A percentile compares a stretch with the other conserved stretches of the same genome.
phyloP scores from a whole-genome alignment of 805 yeast species.

The Vanderwaltozyma polyspora region DNA sequence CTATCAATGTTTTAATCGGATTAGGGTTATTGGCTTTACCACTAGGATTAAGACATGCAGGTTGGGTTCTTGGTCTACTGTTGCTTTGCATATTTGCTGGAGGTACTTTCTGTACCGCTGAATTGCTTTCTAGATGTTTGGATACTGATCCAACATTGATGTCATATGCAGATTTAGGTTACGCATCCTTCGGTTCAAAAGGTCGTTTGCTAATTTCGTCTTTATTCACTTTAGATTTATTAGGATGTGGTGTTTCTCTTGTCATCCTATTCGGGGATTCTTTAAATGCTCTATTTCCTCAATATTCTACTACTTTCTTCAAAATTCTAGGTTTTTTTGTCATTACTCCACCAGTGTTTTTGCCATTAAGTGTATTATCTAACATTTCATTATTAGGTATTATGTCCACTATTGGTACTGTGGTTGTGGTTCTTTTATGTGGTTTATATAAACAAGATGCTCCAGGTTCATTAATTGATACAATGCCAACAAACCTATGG shows the following conservation, averaged over 20 bases:
- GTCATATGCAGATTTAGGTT: conserved; percentile 84
- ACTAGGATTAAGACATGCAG: conserved; percentile 53
- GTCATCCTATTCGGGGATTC: conserved; percentile 81
- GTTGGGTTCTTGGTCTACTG: conserved; percentile 58
- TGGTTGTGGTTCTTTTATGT: conserved; percentile 43
- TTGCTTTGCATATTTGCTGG: conserved; percentile 50
- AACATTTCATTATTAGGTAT: conserved; percentile 63
- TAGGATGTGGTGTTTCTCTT: conserved; percentile 75
- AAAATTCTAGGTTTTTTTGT: conserved; percentile 58
- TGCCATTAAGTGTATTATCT: conserved; percentile 66
- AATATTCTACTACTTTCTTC: conserved; percentile 41
- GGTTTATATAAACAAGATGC: conserved; percentile 49
- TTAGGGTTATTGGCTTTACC: conserved; percentile 68
- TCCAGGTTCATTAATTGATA: conserved; percentile 65
- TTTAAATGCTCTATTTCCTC: conserved; percentile 54
- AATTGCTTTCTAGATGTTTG: conserved; percentile 59
- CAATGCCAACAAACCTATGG: conserved; percentile 56
- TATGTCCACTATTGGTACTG: conserved; percentile 54
- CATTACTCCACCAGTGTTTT: conserved; percentile 69
- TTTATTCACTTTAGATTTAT: conserved; percentile 62
- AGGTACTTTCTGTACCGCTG: conserved; percentile 69
- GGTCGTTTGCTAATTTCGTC: conserved; percentile 67
- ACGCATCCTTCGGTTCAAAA: conserved; percentile 68
- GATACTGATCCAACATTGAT: conserved; percentile 70
- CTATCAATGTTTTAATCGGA: conserved; percentile 67